Evolutionary conservation across 108 stramenopile genomes (phyloP).

Genomic region (Pseudonitzschia multiseries): DNA sequence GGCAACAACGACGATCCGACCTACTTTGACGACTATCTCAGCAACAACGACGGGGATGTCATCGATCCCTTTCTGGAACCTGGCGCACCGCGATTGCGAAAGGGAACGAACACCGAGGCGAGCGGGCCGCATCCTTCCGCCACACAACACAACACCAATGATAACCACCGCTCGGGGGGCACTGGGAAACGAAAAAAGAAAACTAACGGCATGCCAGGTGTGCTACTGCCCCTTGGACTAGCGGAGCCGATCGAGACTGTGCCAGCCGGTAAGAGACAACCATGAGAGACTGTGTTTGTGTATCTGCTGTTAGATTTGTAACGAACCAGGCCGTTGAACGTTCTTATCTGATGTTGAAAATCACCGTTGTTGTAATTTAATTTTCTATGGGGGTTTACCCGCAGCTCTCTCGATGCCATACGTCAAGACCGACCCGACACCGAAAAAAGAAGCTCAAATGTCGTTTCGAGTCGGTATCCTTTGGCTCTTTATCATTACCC

Average conservation of each 20-base stretch:
- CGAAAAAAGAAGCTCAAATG: conserved; percentile 39
- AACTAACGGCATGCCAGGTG: background rate
- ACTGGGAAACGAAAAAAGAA: conserved; percentile 18
- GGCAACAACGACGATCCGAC: conserved; percentile 10
- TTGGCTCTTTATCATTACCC: conserved; percentile 90
- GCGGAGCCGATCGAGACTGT: conserved; percentile 27
- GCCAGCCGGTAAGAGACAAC: conserved; percentile 9
- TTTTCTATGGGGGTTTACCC: too few species aligned
- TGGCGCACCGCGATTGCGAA: background rate
- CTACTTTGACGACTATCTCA: conserved; percentile 36
- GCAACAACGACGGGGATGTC: background rate
- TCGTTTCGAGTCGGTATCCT: conserved; percentile 76
- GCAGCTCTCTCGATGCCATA: background rate
- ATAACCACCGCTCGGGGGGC: background rate
- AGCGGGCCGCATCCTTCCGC: background rate
- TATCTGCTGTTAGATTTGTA: too few species aligned
- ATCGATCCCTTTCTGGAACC: background rate
- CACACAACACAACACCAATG: background rate
- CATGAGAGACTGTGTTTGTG: too few species aligned
- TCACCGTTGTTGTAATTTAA: background rate
- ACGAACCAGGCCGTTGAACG: too few species aligned
- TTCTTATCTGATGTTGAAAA: background rate
- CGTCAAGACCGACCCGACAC: background rate
- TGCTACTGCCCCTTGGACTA: conserved; percentile 31
- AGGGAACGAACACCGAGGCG: background rate